Evolutionary conservation across 495 filamentous ascomycete species (phyloP).

Genomic region (Amorphotheca resinae): DNA sequence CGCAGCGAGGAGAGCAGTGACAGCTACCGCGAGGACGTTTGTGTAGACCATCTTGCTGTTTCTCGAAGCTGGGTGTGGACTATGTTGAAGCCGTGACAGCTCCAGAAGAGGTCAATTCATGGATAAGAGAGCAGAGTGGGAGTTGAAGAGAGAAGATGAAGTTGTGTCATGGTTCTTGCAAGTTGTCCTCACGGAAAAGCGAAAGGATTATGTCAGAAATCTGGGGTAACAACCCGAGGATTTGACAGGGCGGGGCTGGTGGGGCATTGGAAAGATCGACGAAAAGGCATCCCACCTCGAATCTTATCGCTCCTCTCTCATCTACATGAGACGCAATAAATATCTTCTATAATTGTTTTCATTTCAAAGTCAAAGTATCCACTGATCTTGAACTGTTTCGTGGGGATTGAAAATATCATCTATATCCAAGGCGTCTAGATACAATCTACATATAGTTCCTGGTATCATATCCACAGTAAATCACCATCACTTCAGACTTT

Average conservation of each 20-base stretch:
- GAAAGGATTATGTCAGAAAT: constrained; percentile 12
- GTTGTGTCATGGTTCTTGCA: constrained; percentile 9
- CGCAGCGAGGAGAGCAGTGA: constrained; percentile 43
- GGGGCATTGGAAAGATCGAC: neutral
- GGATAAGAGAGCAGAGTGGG: neutral
- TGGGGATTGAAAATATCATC: neutral
- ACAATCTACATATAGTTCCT: neutral
- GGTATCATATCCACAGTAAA: neutral
- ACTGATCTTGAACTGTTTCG: neutral
- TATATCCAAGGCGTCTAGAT: too few species aligned
- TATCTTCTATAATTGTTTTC: neutral
- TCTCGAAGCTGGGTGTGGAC: neutral
- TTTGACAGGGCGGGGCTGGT: too few species aligned
- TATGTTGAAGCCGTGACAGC: constrained; percentile 19
- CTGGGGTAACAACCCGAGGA: constrained; percentile 12
- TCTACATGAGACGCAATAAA: neutral
- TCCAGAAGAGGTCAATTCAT: neutral
- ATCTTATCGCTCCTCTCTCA: too few species aligned
- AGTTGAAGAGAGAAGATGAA: neutral
- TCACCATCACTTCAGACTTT: constrained; percentile 22
- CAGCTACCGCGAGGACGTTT: constrained; percentile 25
- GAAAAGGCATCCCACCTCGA: too few species aligned
- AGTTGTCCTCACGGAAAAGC: constrained; percentile 17
- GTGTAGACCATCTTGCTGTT: constrained; percentile 15
- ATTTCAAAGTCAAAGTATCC: neutral